Evolutionary conservation across 1,284 basidiomycete genomes (phyloP), one percentile per base, ranked within the genome.

Genomic region (Papiliotrema laurentii): DNA sequence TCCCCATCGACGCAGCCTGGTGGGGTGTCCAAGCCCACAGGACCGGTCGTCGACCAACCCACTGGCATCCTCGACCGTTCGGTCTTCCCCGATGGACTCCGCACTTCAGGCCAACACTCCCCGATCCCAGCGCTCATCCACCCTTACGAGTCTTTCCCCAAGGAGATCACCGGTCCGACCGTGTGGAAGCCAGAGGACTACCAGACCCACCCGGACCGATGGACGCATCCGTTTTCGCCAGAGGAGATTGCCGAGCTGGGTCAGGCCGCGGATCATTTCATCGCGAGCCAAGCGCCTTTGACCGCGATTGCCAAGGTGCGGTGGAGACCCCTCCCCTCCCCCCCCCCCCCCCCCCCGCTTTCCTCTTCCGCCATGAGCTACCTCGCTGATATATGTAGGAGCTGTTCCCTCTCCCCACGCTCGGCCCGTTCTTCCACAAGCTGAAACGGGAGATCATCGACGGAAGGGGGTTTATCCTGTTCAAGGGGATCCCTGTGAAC

Each of bases 401-500:
- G 5, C 53, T 35, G 13, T 68, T 62, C 50, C 55, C 57, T 11
- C 58, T 61, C 4, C 47, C 51, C 26, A 51, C 33, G 4, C 54
- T 59, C 28, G 43, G 30, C 3, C 43, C 47, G 0, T 58, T 60
- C 50, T 53, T 70, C 39, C 45, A 37, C 21, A 39, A 51, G 22
- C 50, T 66, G 44, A 55, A 63, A n/a, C 48, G 59, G 25, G 52
- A 55, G 22, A 47, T 69, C 22, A 54, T 66, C 36, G 50, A 68
- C 49, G 63, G 61, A 7, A 60, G 62, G 19, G 74, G 75, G 5
- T 75, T 76, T 50, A 66, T 68, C 46, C 63, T 76, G 18, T 71
- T 76, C 66, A 67, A 73, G 52, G 71, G 71, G 5, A 61, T 75
- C 5, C 74, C 74, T 0, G 68, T 70, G 11, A 53, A 63, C 26